Evolutionary conservation across 768 basidiomycete genomes (phyloP), one percentile per base, ranked within the genome.

Genomic region (Termitomyces eurrhizus): DNA sequence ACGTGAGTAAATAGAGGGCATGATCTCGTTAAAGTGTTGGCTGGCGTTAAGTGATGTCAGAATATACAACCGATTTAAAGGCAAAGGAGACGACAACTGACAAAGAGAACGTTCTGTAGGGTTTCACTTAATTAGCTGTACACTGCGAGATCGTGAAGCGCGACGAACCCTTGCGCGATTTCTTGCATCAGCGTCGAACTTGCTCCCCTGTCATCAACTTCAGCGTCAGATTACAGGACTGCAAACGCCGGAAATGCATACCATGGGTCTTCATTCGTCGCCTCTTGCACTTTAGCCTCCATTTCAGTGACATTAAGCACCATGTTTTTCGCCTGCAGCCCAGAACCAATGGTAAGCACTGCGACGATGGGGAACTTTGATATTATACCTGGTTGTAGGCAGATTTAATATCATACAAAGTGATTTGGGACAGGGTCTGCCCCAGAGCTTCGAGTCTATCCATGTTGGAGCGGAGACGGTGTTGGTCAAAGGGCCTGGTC

Each of bases 201-300:
- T 61, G 96, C 96, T 18, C 97, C 96, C 96, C 95, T 64, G 59
- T 58, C 55, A 56, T 49, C 44, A 16, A 45, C 50, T 35, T 58
- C 48, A 63, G 57, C 52, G 59, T 54, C 41, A 16, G 46, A 49
- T n/a, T 57, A 12, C 7, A 52, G 13, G 8, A 12, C 5, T 24
- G n/a, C 9, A 26, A 53, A 13, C 6, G 29, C 35, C 39, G 32
- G 2, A 8, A 16, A 44, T 36, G n/a, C n/a, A 75, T 70, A 97
- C 96, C 97, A 99, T 59, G 97, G 89, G 64, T 99, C 97, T 67
- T 98, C 95, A 62, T 98, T 98, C 0, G 97, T 99, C 2, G 96
- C 97, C 62, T 98, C 96, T 64, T 86, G 81, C 18, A 98, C 96
- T 76, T 97, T 98, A 8, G 90, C 91, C 74, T 99, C 96, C 86